These are phyloP conservation scores for Backusella tarrabulga DNA, from an alignment of 192 early-diverging fungal species.

Conservation along the genomic window DNA sequence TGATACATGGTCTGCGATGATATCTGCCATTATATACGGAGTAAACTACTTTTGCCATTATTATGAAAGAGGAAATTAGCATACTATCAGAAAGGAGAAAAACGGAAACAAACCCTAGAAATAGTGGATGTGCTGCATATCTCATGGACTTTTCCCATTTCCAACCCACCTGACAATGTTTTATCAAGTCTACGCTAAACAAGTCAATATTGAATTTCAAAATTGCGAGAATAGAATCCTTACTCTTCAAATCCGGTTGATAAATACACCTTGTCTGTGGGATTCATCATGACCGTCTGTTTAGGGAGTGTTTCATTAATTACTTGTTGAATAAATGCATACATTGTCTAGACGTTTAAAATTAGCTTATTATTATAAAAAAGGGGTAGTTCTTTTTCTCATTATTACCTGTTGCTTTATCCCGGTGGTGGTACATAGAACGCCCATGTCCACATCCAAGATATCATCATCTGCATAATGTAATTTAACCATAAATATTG, in stretches of 20 bases:
- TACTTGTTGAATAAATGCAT: neutral
- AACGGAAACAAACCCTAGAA: neutral
- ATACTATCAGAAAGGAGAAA: neutral
- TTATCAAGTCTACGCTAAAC: neutral
- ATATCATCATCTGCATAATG: neutral
- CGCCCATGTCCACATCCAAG: neutral
- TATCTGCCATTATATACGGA: neutral
- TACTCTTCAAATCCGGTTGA: neutral
- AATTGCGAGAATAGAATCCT: neutral
- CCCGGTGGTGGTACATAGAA: neutral
- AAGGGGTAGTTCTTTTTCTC: neutral
- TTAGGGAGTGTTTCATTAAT: constrained; percentile 3
- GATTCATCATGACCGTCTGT: neutral
- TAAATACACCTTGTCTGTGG: neutral
- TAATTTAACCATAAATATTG: neutral
- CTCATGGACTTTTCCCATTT: neutral
- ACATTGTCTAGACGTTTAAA: neutral
- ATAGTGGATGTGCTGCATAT: neutral
- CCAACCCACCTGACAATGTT: neutral
- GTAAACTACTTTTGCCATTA: neutral
- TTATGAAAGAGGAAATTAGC: neutral
- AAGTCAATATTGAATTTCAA: too few species aligned
- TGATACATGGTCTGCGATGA: neutral
- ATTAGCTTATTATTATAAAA: neutral
- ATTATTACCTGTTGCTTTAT: neutral